Evolutionary conservation across 2,329 filamentous ascomycete genomes (phyloP).

Genomic region (Trichophyton schoenleinii): DNA sequence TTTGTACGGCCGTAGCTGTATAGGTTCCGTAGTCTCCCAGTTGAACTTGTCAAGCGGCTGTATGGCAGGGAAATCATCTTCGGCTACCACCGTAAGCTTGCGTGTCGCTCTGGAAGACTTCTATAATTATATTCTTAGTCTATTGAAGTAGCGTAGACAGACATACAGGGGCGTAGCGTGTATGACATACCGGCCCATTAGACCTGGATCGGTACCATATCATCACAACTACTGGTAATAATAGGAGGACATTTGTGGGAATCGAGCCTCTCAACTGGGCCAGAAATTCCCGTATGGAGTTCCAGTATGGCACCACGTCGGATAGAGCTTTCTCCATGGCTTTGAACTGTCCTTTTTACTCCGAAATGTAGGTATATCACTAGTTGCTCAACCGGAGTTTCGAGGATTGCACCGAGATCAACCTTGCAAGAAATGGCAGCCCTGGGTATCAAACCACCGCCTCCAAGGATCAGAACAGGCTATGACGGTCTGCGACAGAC

Average conservation of each 20-base stretch:
- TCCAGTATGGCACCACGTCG: constrained; percentile 6
- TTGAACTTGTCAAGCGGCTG: constrained; percentile 38
- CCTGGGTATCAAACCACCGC: neutral
- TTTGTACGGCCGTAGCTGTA: constrained; percentile 47
- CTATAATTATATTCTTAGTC: neutral
- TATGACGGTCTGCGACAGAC: neutral
- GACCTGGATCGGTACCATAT: constrained; percentile 4
- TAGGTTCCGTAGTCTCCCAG: constrained; percentile 39
- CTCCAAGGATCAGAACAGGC: neutral
- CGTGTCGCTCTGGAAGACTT: neutral
- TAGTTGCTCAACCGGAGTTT: neutral
- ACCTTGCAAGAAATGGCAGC: neutral
- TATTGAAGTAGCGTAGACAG: neutral
- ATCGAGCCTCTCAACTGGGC: neutral
- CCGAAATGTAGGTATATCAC: neutral
- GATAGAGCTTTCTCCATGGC: neutral
- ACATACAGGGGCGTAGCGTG: neutral
- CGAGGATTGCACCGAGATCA: neutral
- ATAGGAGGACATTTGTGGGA: constrained; percentile 8
- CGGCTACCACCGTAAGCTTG: neutral
- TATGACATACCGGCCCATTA: neutral
- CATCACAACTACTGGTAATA: constrained; percentile 5
- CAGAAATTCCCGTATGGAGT: neutral
- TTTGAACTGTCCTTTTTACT: neutral
- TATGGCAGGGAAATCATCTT: constrained; percentile 10